These are phyloP conservation scores for Ceratocystis variospora DNA, from an alignment of 2,329 filamentous ascomycete genomes.

Conservation along the genomic window DNA sequence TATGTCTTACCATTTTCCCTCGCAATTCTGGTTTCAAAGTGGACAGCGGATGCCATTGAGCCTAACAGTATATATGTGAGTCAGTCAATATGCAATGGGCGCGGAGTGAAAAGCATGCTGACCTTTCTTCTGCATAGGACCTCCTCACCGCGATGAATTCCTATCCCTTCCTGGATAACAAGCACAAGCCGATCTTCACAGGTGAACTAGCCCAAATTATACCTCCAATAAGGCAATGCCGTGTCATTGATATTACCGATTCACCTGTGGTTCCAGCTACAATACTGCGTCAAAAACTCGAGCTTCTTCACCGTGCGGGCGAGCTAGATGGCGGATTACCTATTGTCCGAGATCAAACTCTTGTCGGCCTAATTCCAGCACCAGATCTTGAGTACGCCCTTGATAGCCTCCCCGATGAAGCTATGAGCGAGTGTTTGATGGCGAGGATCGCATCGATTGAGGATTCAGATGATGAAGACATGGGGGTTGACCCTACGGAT, in stretches of 20 bases:
- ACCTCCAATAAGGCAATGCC: slow-evolving; percentile 55
- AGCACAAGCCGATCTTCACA: slow-evolving; percentile 81
- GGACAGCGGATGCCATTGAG: slow-evolving; percentile 92
- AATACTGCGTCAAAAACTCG: slow-evolving; percentile 66
- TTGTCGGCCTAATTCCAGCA: slow-evolving; percentile 84
- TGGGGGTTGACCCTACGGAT: slow-evolving; percentile 52
- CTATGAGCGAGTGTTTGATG: slow-evolving; percentile 68
- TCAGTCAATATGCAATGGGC: slow-evolving; percentile 14
- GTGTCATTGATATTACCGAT: slow-evolving; percentile 75
- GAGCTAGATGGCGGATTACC: slow-evolving; percentile 88
- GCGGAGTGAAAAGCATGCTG: background rate
- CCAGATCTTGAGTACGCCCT: slow-evolving; percentile 89
- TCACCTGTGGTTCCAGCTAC: slow-evolving; percentile 67
- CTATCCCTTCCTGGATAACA: slow-evolving; percentile 95
- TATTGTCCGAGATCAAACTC: slow-evolving; percentile 61
- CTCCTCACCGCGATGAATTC: slow-evolving; percentile 92
- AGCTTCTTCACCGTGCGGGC: slow-evolving; percentile 67
- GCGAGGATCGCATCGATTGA: slow-evolving; percentile 48
- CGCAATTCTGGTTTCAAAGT: slow-evolving; percentile 87
- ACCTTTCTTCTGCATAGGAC: slow-evolving; percentile 39
- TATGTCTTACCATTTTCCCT: slow-evolving; percentile 92
- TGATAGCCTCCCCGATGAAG: slow-evolving; percentile 67
- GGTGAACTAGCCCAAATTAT: slow-evolving; percentile 79
- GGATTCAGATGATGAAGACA: slow-evolving; percentile 46
- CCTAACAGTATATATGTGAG: slow-evolving; percentile 81